Conservation (phyloP, 2,329 filamentous ascomycete species). For the Colletotrichum sp. region DNA sequence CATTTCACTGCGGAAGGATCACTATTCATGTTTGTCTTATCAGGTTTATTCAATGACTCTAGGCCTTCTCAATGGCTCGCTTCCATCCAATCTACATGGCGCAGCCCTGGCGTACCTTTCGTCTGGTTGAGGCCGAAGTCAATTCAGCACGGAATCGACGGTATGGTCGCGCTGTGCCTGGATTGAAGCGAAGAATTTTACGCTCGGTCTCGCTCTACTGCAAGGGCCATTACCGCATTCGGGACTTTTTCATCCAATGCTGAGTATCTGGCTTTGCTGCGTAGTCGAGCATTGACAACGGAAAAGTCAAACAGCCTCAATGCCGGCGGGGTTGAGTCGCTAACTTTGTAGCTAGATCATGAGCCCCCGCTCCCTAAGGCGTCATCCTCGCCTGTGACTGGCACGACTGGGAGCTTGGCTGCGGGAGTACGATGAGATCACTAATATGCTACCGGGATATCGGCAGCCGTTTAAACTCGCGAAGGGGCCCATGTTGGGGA, state of each 20-base stretch:
- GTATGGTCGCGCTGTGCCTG: neutral
- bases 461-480: neutral
- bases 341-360: neutral
- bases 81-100: neutral
- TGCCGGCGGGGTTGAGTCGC: neutral
- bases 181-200: neutral
- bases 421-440: neutral
- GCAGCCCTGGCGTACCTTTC: neutral
- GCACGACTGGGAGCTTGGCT: neutral
- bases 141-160: neutral
- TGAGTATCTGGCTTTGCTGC: neutral
- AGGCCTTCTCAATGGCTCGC: neutral
- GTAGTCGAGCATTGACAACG: neutral
- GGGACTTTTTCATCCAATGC: neutral
- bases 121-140: neutral
- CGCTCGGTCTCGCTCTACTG: neutral
- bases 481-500: neutral
- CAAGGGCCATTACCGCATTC: neutral
- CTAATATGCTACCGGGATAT: neutral
- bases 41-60: neutral
- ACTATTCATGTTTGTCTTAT: neutral
- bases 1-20: neutral
- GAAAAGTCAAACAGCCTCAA: neutral
- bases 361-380: neutral
- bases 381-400: neutral